A percentile compares a stretch with the other conserved stretches of the same genome.
Evolutionary conservation across 441 rosid species (phyloP).

Genomic region (Erodium trifolium): DNA sequence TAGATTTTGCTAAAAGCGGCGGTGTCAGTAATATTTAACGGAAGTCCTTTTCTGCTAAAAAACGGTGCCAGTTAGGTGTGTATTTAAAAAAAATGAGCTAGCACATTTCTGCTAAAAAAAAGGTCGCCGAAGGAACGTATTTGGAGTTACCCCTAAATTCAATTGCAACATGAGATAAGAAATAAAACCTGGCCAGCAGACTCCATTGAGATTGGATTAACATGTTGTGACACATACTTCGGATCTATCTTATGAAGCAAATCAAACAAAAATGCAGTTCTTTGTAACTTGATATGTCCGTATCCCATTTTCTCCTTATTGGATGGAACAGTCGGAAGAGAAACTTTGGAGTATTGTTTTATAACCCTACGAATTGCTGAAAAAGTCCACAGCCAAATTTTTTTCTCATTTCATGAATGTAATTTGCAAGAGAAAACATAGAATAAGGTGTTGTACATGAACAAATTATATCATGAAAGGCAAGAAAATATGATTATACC

Average conservation of each 20-base stretch:
- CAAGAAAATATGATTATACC: conserved; percentile 33
- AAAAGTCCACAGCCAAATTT: conserved; percentile 18
- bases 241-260: conserved; percentile 37
- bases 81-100: too few species aligned
- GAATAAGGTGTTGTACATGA: not conserved
- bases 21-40: too few species aligned
- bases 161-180: not conserved
- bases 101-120: too few species aligned
- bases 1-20: too few species aligned
- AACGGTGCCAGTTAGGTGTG: too few species aligned
- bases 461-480: not conserved
- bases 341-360: conserved; percentile 30
- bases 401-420: conserved; percentile 3
- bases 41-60: too few species aligned
- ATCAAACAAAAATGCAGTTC: conserved; percentile 48
- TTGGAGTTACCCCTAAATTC: too few species aligned
- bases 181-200: conserved; percentile 59
- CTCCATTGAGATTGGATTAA: conserved; percentile 73
- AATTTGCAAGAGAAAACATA: conserved; percentile 16
- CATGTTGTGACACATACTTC: conserved; percentile 35
- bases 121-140: too few species aligned
- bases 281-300: conserved; percentile 57
- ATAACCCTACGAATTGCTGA: conserved; percentile 72
- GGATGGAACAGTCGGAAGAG: conserved; percentile 45
- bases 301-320: conserved; percentile 43